Evolutionary conservation across 2,329 filamentous ascomycete species (phyloP).

Genomic region (Aaosphaeria pasadenensis): DNA sequence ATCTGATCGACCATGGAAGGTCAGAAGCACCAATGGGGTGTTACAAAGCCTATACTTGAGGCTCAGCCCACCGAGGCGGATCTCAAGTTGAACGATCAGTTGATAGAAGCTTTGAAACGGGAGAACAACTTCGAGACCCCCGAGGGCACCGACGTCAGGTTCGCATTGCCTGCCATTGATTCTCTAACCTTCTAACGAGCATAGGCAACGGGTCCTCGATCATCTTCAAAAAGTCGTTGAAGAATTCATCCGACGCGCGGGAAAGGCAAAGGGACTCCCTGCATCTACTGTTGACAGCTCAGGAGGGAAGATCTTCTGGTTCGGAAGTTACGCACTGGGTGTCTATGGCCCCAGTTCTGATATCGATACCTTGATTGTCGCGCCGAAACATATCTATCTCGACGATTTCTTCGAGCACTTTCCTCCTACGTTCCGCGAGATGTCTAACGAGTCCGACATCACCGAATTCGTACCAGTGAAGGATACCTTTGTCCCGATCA

Average conservation of each 20-base stretch:
- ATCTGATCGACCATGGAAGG: constrained; percentile 26
- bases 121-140: constrained; percentile 90
- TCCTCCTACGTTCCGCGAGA: constrained; percentile 71
- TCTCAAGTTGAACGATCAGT: constrained; percentile 69
- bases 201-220: constrained; percentile 67
- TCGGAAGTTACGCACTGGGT: constrained; percentile 90
- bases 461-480: constrained; percentile 81
- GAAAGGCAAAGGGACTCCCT: constrained; percentile 69
- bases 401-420: constrained; percentile 92
- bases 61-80: constrained; percentile 74
- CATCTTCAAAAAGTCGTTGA: constrained; percentile 77
- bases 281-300: constrained; percentile 76
- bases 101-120: constrained; percentile 79
- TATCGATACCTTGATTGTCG: constrained; percentile 94
- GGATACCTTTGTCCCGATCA: constrained; percentile 93
- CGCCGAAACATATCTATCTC: constrained; percentile 81
- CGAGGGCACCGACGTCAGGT: constrained; percentile 82
- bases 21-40: constrained; percentile 55
- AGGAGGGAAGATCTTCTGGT: constrained; percentile 91
- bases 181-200: constrained; percentile 11
- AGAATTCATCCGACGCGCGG: constrained; percentile 83
- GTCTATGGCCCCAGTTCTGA: constrained; percentile 92
- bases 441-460: constrained; percentile 76
- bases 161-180: constrained; percentile 9
- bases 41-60: constrained; percentile 80